phyloP scores from a whole-genome alignment of 2,329 filamentous ascomycete species.

The Fusarium transvaalense region DNA sequence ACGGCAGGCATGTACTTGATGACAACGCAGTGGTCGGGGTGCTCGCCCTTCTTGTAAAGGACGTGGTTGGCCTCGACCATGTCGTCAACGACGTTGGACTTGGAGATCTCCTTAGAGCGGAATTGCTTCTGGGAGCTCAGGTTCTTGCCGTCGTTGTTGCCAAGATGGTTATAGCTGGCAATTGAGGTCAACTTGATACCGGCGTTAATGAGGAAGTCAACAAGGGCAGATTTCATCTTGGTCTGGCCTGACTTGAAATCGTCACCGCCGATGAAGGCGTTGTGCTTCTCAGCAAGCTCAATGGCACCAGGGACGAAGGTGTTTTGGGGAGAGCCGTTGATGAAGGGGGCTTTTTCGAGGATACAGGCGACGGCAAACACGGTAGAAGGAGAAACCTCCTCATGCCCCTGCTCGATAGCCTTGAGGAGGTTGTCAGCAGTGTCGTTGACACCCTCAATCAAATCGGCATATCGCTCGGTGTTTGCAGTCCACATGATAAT shows the following conservation, averaged over 20 bases:
- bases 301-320: constrained; percentile 96
- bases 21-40: constrained; percentile 97
- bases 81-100: constrained; percentile 99
- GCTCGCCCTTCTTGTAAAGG: constrained; percentile 90
- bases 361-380: constrained; percentile 96
- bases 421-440: constrained; percentile 93
- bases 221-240: constrained; percentile 99
- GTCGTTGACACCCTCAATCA: constrained; percentile 91
- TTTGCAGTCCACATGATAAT: constrained; percentile 99
- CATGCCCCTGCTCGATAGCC: constrained; percentile 86
- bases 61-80: constrained; percentile 97
- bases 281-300: constrained; percentile 86
- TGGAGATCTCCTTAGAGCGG: constrained; percentile 99
- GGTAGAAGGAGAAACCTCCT: constrained; percentile 94
- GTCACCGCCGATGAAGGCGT: constrained; percentile 94
- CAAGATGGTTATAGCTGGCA: constrained; percentile 98
- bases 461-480: constrained; percentile 94
- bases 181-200: constrained; percentile 99
- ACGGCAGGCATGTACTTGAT: constrained; percentile 99
- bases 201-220: constrained; percentile 98
- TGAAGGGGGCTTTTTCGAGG: constrained; percentile 90
- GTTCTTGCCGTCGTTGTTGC: constrained; percentile 99
- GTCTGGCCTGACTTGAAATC: constrained; percentile 99
- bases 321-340: constrained; percentile 99
- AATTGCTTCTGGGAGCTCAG: constrained; percentile 97